Evolutionary conservation across 495 filamentous ascomycete species (phyloP), one percentile per base, ranked within the genome.

Genomic region (Podospora pseudopauciseta): DNA sequence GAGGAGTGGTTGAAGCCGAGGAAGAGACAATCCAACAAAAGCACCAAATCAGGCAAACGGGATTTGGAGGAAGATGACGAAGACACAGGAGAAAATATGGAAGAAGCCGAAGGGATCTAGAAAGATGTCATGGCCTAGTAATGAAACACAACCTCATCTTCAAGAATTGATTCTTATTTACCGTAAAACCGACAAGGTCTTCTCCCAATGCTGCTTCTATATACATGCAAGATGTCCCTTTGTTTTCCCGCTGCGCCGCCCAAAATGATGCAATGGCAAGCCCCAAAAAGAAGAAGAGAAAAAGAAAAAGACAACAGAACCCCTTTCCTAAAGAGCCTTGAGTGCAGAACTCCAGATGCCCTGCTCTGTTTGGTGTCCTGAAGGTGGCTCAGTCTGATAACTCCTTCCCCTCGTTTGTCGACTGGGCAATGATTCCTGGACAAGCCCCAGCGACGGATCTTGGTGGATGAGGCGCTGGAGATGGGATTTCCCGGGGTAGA

Each of bases 1-100:
- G 95, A 97, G 75, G 91, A 94, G 64, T 97, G 93, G 94, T 81
- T 97, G 57, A 85, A 90, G 65, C 93, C 93, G 0, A 84, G 80
- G 69, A 97, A 95, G 79, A 85, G 88, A 66, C 81, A 88, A 49
- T 79, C 89, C 0, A 90, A 88, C 30, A 63, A 20, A 70, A 86
- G 86, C 65, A 67, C 65, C 27, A 78, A 69, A 58, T 7, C n/a
- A 7, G 55, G 55, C n/a, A 19, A 26, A 11, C n/a, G 23, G 55
- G 23, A 5, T 19, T 6, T 58, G n/a, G 55, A 58, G 55, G 55
- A 58, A 3, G 55, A 20, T 6, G 23, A 68, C 39, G 70, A 65
- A 26, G 67, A 65, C 18, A 49, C 39, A 16, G 39, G 39, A 49
- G 55, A 26, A 26, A 26, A 26, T 58, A 2, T 58, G 55, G 55